A percentile compares a stretch with the other conserved stretches of the same genome.
Evolutionary conservation across 768 basidiomycete species (phyloP).

Genomic region (Auricularia cornea): DNA sequence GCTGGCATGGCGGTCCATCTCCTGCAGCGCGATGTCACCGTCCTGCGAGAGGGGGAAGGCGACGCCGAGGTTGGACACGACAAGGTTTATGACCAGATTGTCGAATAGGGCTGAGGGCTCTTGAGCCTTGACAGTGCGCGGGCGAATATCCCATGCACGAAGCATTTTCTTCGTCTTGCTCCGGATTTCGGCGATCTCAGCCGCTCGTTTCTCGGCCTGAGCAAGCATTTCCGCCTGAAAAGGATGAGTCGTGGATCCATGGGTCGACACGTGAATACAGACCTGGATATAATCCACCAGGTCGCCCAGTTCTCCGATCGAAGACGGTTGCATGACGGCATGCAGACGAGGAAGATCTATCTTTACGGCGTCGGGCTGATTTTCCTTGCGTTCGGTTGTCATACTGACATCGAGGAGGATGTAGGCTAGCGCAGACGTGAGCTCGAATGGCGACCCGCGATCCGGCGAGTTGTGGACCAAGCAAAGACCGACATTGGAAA

Average conservation of each 20-base stretch:
- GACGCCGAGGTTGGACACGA: constrained; percentile 61
- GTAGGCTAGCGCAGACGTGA: constrained; percentile 69
- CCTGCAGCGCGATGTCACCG: constrained; percentile 45
- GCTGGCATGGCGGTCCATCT: constrained; percentile 28
- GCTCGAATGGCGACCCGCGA: constrained; percentile 36
- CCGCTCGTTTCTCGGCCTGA: constrained; percentile 64
- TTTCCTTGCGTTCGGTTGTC: background rate
- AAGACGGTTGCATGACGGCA: constrained; percentile 90
- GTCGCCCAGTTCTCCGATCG: constrained; percentile 84
- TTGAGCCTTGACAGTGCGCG: background rate
- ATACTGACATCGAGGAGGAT: constrained; percentile 63
- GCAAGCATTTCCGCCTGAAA: constrained; percentile 62
- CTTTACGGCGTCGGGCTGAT: constrained; percentile 22
- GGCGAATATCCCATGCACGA: constrained; percentile 60
- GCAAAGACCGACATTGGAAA: constrained; percentile 71
- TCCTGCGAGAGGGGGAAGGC: constrained; percentile 77
- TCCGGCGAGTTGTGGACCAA: constrained; percentile 48
- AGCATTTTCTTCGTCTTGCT: constrained; percentile 69
- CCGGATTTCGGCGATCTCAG: constrained; percentile 76
- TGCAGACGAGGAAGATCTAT: constrained; percentile 68
- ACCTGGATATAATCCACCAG: constrained; percentile 82
- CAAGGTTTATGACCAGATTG: constrained; percentile 25
- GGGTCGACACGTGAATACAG: constrained; percentile 7
- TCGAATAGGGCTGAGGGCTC: constrained; percentile 24
- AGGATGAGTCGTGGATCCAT: constrained; percentile 11